Conservation (phyloP, 495 filamentous ascomycete species). For the Penicillium canariense region DNA sequence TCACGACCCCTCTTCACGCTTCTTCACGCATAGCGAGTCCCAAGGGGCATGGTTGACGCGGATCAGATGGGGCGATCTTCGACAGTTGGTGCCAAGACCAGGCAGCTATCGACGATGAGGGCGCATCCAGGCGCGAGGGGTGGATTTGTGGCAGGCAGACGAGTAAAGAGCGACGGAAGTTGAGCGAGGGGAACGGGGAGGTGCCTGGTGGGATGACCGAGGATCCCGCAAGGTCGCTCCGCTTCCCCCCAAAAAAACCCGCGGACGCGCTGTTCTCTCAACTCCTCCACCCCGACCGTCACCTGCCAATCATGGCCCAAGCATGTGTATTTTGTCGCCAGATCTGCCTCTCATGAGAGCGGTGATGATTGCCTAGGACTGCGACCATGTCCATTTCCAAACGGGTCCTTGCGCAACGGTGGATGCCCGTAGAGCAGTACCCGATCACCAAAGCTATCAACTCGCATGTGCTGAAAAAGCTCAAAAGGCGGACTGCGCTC, state of each 20-base stretch:
- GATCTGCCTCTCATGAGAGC: neutral
- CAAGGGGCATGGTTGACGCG: slow-evolving; percentile 19
- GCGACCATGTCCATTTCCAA: slow-evolving; percentile 4
- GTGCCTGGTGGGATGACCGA: slow-evolving; percentile 11
- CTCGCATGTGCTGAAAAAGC: slow-evolving; percentile 3
- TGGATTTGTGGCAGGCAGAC: neutral
- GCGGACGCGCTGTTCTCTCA: neutral
- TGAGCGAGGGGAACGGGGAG: neutral
- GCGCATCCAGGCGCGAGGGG: slow-evolving; percentile 25
- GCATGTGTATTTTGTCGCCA: neutral
- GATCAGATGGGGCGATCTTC: slow-evolving; percentile 9
- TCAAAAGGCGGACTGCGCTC: neutral
- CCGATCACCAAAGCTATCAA: slow-evolving; percentile 22
- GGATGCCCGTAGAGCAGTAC: slow-evolving; percentile 9
- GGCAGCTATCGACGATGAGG: slow-evolving; percentile 6
- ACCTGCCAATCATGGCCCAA: neutral
- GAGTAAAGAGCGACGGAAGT: neutral
- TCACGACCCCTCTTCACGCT: slow-evolving; percentile 19
- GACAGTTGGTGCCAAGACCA: slow-evolving; percentile 18
- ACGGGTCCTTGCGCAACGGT: neutral
- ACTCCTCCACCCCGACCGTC: too few species aligned
- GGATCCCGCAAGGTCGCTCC: slow-evolving; percentile 14
- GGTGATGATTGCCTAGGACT: neutral
- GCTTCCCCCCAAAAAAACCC: neutral
- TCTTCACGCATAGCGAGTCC: slow-evolving; percentile 12